Evolutionary conservation across 2,329 filamentous ascomycete species (phyloP), one percentile per base, ranked within the genome.

Genomic region (Pleomassaria siparia): DNA sequence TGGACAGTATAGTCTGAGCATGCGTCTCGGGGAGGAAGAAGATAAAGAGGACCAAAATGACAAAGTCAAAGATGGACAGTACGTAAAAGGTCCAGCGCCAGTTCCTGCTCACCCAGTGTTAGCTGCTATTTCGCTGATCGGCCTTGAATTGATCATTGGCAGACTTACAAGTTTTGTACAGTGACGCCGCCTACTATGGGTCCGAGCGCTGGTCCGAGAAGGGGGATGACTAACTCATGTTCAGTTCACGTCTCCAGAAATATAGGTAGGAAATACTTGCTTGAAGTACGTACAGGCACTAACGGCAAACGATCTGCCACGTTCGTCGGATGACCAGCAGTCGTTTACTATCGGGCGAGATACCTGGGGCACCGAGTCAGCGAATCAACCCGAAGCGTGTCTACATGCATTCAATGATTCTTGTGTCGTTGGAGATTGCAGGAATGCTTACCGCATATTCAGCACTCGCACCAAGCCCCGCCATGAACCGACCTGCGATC

Each of bases 11-110:
- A 2, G 69, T 57, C 0, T 73, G 73, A 2, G 69, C 69, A 54
- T 78, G 77, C 0, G 75, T 75, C 55, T 80, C 77, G 11, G 61
- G 60, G 50, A 74, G 55, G 47, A 70, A 55, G 26, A 74, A 42
- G 20, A 75, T 45, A 7, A 62, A 58, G 4, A 65, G 48, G 22
- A 55, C 2, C 8, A 54, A 32, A 7, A 64, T 37, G 9, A 52
- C 10, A 5, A 50, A 29, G 20, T 61, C 49, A 18, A 59, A 44
- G 8, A 58, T 52, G 20, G 53, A 56, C 10, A 61, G 47, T 13
- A 55, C 50, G 53, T 53, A 64, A 42, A 66, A 65, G 1, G 60
- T 20, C 60, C 62, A 66, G 9, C 47, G 33, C 62, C 59, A 66
- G 13, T 54, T 48, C 10, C 29, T 30, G 4, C n/a, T n/a, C n/a